These are phyloP conservation scores for Cymbidium sinense DNA, from an alignment of 106 monocot genomes.

Conservation along the genomic window DNA sequence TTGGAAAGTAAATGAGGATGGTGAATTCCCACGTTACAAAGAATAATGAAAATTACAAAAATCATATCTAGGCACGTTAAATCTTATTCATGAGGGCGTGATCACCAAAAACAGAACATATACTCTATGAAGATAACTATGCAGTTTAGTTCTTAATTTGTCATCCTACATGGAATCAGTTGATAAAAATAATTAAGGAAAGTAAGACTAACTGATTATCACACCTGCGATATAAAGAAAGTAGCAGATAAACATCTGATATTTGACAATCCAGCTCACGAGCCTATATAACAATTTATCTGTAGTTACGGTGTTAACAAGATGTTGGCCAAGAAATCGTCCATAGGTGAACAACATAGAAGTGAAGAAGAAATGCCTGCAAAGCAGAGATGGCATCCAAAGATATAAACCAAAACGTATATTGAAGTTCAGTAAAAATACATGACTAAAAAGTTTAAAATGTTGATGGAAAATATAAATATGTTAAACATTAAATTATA, in stretches of 20 bases:
- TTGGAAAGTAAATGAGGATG: background rate
- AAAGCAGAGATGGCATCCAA: slow-evolving; percentile 2
- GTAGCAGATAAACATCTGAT: slow-evolving; percentile 98
- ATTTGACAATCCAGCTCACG: slow-evolving; percentile 85
- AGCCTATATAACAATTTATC: slow-evolving; percentile 83
- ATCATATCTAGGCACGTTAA: background rate
- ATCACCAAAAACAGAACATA: background rate
- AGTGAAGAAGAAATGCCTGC: slow-evolving; percentile 69
- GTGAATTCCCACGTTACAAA: background rate
- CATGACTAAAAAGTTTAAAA: background rate
- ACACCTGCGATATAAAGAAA: slow-evolving; percentile 83
- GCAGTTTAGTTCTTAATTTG: background rate
- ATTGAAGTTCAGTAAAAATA: background rate
- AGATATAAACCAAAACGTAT: background rate
- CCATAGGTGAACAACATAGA: slow-evolving; percentile 89
- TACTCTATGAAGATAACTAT: background rate
- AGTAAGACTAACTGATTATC: background rate
- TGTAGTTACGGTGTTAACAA: slow-evolving; percentile 88
- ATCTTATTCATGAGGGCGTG: background rate
- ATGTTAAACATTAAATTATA: background rate
- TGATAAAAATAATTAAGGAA: background rate
- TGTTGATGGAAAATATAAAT: background rate
- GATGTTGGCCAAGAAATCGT: slow-evolving; percentile 83
- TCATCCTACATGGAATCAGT: background rate
- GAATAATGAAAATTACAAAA: background rate